Evolutionary conservation across 768 basidiomycete species (phyloP), one percentile per base, ranked within the genome.

Genomic region (Sutorius australiensis): DNA sequence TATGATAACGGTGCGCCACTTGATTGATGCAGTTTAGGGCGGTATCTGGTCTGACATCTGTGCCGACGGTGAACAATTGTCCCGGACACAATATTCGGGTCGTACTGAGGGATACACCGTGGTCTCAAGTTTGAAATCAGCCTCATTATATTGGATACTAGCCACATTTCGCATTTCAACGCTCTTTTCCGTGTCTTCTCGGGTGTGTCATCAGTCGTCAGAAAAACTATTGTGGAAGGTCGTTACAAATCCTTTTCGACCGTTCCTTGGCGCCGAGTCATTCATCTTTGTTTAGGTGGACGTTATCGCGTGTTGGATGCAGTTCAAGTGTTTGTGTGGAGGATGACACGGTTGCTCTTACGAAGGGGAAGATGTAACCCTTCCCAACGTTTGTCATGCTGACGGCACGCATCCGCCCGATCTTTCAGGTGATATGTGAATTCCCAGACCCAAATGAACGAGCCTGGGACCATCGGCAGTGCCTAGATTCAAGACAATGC

Each of bases 371-470:
- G 28, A 6, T 17, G 12, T 10, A 13, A 11, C 33, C 3, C 10
- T 28, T 36, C 34, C n/a, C 12, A 37, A 13, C 2, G 9, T 12
- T 13, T 36, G 12, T 21, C 24, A 28, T n/a, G 13, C 7, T 14
- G 24, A 39, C 8, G 6, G 12, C 46, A 11, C 46, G 7, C 11
- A 17, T 39, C 12, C 49, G 31, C 19, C 24, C 21, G 16, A 11
- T 17, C 42, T 2, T 32, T 41, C 2, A 16, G 46, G 34, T 56
- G 53, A 44, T 42, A 36, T 56, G 38, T 34, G 46, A 38, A 46
- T 10, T 39, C 24, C 7, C 19, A n/a, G 37, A 12, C 7, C n/a
- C 43, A 17, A 30, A 12, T 11, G 14, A n/a, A 46, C 31, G 32
- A 21, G 24, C 2, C 19, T 11, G 14, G 14, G 31, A 11, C 17